These are phyloP conservation scores for Eucalyptus shirleyi DNA, from an alignment of 345 rosid species.

Conservation along the genomic window DNA sequence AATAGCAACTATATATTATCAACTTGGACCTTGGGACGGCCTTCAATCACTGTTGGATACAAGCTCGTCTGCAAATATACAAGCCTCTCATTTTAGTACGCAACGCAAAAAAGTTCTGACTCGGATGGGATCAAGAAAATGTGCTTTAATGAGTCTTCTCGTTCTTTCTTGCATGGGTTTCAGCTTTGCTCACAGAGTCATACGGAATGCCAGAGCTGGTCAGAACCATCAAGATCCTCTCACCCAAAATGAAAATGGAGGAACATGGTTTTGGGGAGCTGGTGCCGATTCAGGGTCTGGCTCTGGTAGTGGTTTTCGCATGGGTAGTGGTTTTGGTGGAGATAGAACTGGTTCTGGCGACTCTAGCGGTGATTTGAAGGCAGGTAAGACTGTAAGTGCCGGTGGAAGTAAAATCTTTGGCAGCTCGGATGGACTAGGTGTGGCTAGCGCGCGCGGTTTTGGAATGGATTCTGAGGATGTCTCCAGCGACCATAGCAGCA, in stretches of 20 bases:
- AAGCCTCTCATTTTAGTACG: not conserved
- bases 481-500: not conserved
- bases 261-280: not conserved
- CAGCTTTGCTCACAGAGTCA: conserved; percentile 26
- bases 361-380: not conserved
- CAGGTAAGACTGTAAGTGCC: not conserved
- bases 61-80: not conserved
- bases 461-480: not conserved
- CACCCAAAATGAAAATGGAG: not conserved
- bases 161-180: conserved; percentile 23
- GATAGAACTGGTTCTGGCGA: not conserved
- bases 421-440: not conserved
- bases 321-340: not conserved
- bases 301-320: not conserved
- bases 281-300: not conserved
- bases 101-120: not conserved
- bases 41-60: not conserved
- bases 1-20: not conserved
- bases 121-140: conserved; percentile 18
- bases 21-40: not conserved
- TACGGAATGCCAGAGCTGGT: conserved; percentile 6
- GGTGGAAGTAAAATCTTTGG: not conserved
- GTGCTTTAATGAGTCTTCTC: conserved; percentile 11
- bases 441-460: not conserved
- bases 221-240: not conserved